Evolutionary conservation across 768 basidiomycete genomes (phyloP).

Genomic region (Boletellus ananiceps): DNA sequence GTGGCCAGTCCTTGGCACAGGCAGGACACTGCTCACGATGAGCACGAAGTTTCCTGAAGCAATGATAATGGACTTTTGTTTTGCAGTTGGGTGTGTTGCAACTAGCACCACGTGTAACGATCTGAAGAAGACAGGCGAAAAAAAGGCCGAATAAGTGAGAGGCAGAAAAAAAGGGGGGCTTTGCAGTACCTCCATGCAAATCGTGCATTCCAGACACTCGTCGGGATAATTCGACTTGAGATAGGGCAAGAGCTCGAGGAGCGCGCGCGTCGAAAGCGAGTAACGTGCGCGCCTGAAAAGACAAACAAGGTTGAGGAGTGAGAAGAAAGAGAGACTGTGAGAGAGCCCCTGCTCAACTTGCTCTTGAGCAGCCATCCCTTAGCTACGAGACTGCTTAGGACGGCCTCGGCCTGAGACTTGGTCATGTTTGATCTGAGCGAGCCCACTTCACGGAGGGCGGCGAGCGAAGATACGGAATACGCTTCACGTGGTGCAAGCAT

Average conservation of each 20-base stretch:
- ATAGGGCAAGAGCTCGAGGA: conserved; percentile 71
- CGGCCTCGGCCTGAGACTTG: conserved; percentile 67
- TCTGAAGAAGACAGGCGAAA: conserved; percentile 34
- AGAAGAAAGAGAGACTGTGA: background rate
- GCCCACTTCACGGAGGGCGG: conserved; percentile 67
- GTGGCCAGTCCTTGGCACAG: conserved; percentile 60
- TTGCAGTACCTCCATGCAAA: conserved; percentile 60
- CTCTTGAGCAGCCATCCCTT: conserved; percentile 74
- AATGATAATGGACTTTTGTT: conserved; percentile 58
- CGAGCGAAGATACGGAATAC: conserved; percentile 73
- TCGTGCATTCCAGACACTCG: conserved; percentile 65
- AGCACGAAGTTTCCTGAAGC: conserved; percentile 50
- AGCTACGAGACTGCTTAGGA: conserved; percentile 78
- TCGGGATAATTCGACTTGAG: conserved; percentile 70
- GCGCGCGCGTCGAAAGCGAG: conserved; percentile 67
- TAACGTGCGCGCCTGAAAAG: conserved; percentile 58
- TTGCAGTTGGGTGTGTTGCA: conserved; percentile 63
- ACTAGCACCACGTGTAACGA: conserved; percentile 62
- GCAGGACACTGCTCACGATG: conserved; percentile 47
- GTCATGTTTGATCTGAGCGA: conserved; percentile 60
- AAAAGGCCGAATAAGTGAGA: background rate
- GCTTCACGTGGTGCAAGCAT: conserved; percentile 73
- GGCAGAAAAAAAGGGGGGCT: background rate
- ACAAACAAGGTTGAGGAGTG: background rate
- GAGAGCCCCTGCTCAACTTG: conserved; percentile 45